Evolutionary conservation across 2,329 filamentous ascomycete species (phyloP).

Genomic region (Nigrospora oryzae): DNA sequence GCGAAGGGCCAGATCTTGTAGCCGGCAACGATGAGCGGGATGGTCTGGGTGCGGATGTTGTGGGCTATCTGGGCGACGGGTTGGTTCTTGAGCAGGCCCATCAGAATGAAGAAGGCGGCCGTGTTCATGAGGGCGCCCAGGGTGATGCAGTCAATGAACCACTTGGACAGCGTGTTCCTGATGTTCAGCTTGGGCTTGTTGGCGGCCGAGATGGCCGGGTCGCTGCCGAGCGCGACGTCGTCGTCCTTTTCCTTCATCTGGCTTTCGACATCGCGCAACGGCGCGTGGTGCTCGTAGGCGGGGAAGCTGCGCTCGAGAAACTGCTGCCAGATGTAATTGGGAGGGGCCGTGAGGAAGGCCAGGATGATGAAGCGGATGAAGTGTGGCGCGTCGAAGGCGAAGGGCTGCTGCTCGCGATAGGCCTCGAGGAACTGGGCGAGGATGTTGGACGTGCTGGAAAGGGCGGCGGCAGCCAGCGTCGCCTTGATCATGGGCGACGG

Average conservation of each 20-base stretch:
- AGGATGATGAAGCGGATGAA: constrained; percentile 46
- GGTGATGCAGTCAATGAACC: constrained; percentile 42
- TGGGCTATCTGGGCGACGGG: constrained; percentile 21
- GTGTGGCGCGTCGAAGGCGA: constrained; percentile 35
- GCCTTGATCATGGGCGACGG: constrained; percentile 41
- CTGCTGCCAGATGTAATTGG: constrained; percentile 51
- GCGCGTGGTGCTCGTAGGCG: constrained; percentile 23
- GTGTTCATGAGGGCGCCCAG: constrained; percentile 37
- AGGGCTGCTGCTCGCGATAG: constrained; percentile 30
- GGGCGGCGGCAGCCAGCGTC: constrained; percentile 41
- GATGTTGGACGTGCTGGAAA: constrained; percentile 45
- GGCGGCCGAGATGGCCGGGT: constrained; percentile 7
- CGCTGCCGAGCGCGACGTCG: constrained; percentile 1
- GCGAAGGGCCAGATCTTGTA: constrained; percentile 45
- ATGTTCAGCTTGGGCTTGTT: constrained; percentile 26
- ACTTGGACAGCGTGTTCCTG: constrained; percentile 35
- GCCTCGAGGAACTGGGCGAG: constrained; percentile 45
- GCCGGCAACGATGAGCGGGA: constrained; percentile 38
- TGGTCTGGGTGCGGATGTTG: constrained; percentile 33
- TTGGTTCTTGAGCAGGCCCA: constrained; percentile 36
- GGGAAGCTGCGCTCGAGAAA: constrained; percentile 45
- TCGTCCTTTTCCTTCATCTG: constrained; percentile 20
- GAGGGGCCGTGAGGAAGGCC: constrained; percentile 43
- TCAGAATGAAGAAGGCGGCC: constrained; percentile 35
- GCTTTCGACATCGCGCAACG: constrained; percentile 16